phyloP scores from a whole-genome alignment of 1,284 basidiomycete species.

The Porodaedalea pini region DNA sequence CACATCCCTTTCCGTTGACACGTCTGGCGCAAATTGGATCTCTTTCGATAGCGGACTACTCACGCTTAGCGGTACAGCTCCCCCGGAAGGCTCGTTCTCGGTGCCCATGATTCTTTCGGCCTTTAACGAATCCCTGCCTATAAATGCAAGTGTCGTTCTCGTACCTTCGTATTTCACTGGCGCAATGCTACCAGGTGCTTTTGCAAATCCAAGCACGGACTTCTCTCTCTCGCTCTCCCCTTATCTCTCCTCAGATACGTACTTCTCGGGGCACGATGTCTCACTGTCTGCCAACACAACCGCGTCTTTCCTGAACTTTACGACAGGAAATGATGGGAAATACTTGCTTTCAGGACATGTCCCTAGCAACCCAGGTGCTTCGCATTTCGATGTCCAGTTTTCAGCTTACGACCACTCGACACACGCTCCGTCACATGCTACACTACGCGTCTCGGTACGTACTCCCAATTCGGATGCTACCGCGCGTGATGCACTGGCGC shows the following conservation, averaged over 20 bases:
- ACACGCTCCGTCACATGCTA: conserved; percentile 67
- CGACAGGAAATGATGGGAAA: not conserved
- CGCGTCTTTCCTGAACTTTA: conserved; percentile 5
- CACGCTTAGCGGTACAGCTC: conserved; percentile 63
- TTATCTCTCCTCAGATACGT: not conserved
- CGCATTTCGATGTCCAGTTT: conserved; percentile 50
- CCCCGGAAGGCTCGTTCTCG: conserved; percentile 32
- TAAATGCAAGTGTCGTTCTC: conserved; percentile 7
- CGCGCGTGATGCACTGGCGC: conserved; percentile 23
- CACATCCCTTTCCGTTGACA: conserved; percentile 50
- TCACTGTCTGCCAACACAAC: not conserved
- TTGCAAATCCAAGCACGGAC: conserved; percentile 3
- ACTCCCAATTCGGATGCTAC: conserved; percentile 31
- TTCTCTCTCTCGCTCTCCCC: not conserved
- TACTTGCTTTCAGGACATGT: conserved; percentile 48
- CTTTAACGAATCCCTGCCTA: conserved; percentile 59
- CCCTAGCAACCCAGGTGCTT: conserved; percentile 37
- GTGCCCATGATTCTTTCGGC: conserved; percentile 61
- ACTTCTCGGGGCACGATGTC: conserved; percentile 9
- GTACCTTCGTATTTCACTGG: conserved; percentile 13
- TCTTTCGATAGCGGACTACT: conserved; percentile 52
- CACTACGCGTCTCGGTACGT: conserved; percentile 50
- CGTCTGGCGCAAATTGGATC: conserved; percentile 58
- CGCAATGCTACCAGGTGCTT: not conserved
- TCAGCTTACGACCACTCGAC: conserved; percentile 61